Evolutionary conservation across 805 yeast species (phyloP).

Genomic region (Schizosaccharomyces osmophilus): DNA sequence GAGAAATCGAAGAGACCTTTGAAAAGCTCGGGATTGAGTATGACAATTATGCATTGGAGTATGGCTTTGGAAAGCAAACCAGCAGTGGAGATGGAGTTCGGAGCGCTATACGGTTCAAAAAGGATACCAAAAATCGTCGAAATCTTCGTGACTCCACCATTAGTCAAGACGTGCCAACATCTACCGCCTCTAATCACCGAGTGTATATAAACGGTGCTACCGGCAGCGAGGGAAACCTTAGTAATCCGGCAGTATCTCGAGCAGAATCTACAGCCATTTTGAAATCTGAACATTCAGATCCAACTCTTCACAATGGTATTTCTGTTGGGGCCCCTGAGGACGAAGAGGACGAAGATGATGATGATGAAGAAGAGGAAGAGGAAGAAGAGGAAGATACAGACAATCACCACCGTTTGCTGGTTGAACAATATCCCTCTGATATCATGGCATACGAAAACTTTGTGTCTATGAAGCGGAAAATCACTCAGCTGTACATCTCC

Average conservation of each 20-base stretch:
- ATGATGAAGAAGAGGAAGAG: background rate
- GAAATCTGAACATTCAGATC: background rate
- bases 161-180: no score
- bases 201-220: background rate
- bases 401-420: background rate
- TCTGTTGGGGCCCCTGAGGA: background rate
- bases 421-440: background rate
- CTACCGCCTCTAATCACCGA: background rate
- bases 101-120: no score
- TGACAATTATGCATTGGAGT: slow-evolving; percentile 24
- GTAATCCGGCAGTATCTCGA: background rate
- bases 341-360: slow-evolving; percentile 1
- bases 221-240: background rate
- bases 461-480: slow-evolving; percentile 42
- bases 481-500: slow-evolving; percentile 41
- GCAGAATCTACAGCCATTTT: background rate
- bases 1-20: slow-evolving; percentile 26
- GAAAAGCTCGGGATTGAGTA: slow-evolving; percentile 37
- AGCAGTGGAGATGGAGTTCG: no score
- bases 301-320: background rate
- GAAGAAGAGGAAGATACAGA: background rate
- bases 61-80: no score
- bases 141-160: no score
- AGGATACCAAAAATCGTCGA: background rate
- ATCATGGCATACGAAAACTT: slow-evolving; percentile 6